These are phyloP conservation scores for Pogostemon cablin DNA, from an alignment of 257 asterid species.

Conservation along the genomic window DNA sequence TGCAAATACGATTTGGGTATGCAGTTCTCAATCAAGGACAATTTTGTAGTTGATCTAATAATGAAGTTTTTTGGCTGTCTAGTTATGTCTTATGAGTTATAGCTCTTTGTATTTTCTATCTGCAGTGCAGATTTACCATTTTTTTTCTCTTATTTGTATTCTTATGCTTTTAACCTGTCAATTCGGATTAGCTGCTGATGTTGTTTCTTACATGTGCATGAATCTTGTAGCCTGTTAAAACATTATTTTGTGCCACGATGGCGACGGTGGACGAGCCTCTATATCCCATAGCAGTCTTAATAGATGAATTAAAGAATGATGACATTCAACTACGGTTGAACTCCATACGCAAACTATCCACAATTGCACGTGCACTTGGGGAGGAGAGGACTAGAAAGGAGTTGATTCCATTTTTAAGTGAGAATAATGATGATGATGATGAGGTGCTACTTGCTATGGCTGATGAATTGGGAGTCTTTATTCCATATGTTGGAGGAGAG, in stretches of 20 bases:
- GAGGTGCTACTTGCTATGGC: constrained; percentile 97
- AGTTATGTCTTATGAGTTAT: too few relatives aligned
- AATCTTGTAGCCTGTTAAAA: constrained; percentile 30
- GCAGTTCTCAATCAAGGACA: too few relatives aligned
- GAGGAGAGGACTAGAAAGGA: constrained; percentile 94
- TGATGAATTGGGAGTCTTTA: constrained; percentile 86
- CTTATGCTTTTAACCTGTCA: neutral
- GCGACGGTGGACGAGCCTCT: constrained; percentile 92
- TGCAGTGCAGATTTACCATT: constrained; percentile 36
- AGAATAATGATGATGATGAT: constrained; percentile 93
- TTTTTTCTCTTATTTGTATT: constrained; percentile 23
- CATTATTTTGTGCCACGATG: constrained; percentile 45
- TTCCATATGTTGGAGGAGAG: constrained; percentile 96
- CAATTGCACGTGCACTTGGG: constrained; percentile 97
- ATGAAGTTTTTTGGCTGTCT: too few relatives aligned
- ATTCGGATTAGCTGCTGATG: constrained; percentile 36
- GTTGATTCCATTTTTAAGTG: constrained; percentile 81
- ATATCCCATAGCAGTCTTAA: constrained; percentile 92
- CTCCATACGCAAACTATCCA: constrained; percentile 82
- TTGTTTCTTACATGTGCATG: constrained; percentile 33
- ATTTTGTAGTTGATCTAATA: too few relatives aligned
- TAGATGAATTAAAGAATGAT: constrained; percentile 92
- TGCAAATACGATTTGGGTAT: too few relatives aligned
- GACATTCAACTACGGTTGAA: constrained; percentile 83
- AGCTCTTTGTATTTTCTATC: too few relatives aligned